Evolutionary conservation across 495 filamentous ascomycete species (phyloP).

Genomic region (Penicillium canescens): DNA sequence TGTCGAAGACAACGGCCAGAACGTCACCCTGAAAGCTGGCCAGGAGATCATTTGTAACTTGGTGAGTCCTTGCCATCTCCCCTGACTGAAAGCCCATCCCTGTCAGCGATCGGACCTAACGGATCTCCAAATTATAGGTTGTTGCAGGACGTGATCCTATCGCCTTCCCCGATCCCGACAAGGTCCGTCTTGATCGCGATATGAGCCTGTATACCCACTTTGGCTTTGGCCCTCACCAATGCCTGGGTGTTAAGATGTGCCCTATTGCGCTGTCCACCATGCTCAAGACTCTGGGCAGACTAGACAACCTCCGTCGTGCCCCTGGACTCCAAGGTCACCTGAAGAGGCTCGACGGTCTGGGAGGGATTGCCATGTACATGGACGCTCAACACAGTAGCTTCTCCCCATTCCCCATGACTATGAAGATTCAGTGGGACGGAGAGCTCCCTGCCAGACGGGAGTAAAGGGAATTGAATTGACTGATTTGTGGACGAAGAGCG

Average conservation of each 20-base stretch:
- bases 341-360: slow-evolving; percentile 60
- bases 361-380: slow-evolving; percentile 66
- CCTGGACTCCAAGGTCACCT: slow-evolving; percentile 66
- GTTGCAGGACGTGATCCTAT: slow-evolving; percentile 54
- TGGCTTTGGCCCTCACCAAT: slow-evolving; percentile 58
- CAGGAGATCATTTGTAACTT: slow-evolving; percentile 52
- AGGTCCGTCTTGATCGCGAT: slow-evolving; percentile 63
- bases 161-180: slow-evolving; percentile 65
- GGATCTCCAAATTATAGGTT: slow-evolving; percentile 24
- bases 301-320: slow-evolving; percentile 60
- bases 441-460: slow-evolving; percentile 25
- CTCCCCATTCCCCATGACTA: slow-evolving; percentile 69
- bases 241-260: slow-evolving; percentile 56
- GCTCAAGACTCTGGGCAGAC: slow-evolving; percentile 52
- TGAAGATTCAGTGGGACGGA: slow-evolving; percentile 53
- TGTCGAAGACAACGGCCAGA: slow-evolving; percentile 42
- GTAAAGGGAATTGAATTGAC: neutral
- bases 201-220: slow-evolving; percentile 66
- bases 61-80: slow-evolving; percentile 22
- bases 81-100: neutral
- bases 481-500: too few species aligned
- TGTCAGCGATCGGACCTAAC: neutral
- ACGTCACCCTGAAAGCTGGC: slow-evolving; percentile 45
- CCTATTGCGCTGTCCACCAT: slow-evolving; percentile 63
- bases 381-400: slow-evolving; percentile 67